These are phyloP conservation scores for Komagataella ulmi DNA, from an alignment of 805 yeast genomes.

Conservation along the genomic window DNA sequence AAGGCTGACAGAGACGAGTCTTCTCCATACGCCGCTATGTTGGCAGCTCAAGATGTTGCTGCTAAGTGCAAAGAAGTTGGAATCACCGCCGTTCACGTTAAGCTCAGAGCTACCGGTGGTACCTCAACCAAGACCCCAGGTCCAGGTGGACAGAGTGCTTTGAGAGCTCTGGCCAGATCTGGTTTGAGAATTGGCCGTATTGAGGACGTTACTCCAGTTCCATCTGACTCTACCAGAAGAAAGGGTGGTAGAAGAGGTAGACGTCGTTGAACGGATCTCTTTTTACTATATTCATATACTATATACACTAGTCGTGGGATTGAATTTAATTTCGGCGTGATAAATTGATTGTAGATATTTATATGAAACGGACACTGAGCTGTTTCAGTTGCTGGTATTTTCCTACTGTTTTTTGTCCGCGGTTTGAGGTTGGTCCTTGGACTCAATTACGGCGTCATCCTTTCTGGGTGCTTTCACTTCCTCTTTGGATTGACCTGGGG, in stretches of 20 bases:
- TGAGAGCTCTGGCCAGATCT: slow-evolving; percentile 99
- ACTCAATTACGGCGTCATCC: background rate
- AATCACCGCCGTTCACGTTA: slow-evolving; percentile 98
- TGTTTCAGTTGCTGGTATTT: background rate
- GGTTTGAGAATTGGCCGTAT: slow-evolving; percentile 99
- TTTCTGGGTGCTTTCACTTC: background rate
- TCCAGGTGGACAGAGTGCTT: slow-evolving; percentile 99
- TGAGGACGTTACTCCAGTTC: slow-evolving; percentile 99
- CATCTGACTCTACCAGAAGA: slow-evolving; percentile 99
- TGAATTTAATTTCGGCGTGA: background rate
- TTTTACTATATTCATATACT: background rate
- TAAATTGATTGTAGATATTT: background rate
- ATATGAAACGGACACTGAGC: too few relatives aligned
- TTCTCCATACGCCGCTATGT: slow-evolving; percentile 99
- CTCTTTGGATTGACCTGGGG: background rate
- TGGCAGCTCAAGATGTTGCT: slow-evolving; percentile 99
- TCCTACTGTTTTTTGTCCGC: background rate
- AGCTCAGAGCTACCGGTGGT: slow-evolving; percentile 99
- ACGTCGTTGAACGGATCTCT: slow-evolving; percentile 44
- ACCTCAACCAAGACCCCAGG: slow-evolving; percentile 99
- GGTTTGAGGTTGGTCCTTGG: background rate
- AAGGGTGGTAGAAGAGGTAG: slow-evolving; percentile 99
- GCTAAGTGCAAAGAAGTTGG: slow-evolving; percentile 99
- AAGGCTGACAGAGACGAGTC: slow-evolving; percentile 99
- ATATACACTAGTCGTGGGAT: background rate